Evolutionary conservation across 2,329 filamentous ascomycete genomes (phyloP).

Genomic region (Myriangium duriaei): DNA sequence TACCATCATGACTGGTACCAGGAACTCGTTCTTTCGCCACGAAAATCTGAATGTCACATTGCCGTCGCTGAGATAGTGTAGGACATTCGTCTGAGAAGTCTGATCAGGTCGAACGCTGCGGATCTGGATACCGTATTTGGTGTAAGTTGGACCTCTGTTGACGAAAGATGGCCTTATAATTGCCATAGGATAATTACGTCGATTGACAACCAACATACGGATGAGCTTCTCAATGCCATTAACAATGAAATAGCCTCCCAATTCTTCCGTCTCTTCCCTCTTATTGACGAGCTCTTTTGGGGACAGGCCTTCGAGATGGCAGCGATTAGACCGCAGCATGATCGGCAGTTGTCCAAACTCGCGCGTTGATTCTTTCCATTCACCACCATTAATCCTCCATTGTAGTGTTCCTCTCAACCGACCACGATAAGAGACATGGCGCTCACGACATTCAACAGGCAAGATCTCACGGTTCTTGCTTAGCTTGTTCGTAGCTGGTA

Average conservation of each 20-base stretch:
- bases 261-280: constrained; percentile 91
- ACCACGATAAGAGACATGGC: constrained; percentile 82
- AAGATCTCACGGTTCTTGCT: constrained; percentile 74
- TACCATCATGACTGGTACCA: constrained; percentile 95
- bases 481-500: constrained; percentile 74
- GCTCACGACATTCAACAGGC: constrained; percentile 86
- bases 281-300: constrained; percentile 70
- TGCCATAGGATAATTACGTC: constrained; percentile 89
- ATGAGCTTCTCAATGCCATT: constrained; percentile 97
- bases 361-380: constrained; percentile 67
- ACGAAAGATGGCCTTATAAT: constrained; percentile 84
- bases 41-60: constrained; percentile 97
- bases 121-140: constrained; percentile 79
- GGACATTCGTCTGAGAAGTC: constrained; percentile 91
- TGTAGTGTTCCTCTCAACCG: constrained; percentile 73
- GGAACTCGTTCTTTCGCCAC: constrained; percentile 92
- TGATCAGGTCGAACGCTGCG: constrained; percentile 92
- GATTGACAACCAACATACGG: constrained; percentile 77
- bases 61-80: constrained; percentile 91
- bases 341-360: constrained; percentile 84
- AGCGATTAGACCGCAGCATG: constrained; percentile 85
- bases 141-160: constrained; percentile 77
- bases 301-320: constrained; percentile 76
- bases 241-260: constrained; percentile 93
- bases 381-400: constrained; percentile 75